Evolutionary conservation across 108 stramenopile species (phyloP), one percentile per base, ranked within the genome.

Genomic region (Skeletonema grethae): DNA sequence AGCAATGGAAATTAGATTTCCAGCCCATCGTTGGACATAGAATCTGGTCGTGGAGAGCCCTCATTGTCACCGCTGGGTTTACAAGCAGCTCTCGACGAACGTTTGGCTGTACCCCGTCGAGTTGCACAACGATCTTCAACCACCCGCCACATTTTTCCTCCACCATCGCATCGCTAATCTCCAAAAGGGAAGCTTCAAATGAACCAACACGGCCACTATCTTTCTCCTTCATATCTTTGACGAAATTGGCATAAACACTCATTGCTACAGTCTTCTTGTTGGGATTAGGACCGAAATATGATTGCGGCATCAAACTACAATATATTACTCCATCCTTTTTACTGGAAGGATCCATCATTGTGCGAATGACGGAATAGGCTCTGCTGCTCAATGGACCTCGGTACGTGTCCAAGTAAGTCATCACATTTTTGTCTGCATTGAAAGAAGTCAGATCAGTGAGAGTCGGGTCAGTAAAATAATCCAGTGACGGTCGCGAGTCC

Each of bases 21-120:
- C 69, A 70, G 2, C 69, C 69, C 38, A 70, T 39, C 7, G 28
- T n/a, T 29, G 69, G 69, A 29, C 69, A 70, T 8, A 70, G 28
- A 8, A 70, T 60, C 9, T 70, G 69, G 15, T 70, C 22, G 7
- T 70, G 69, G 1, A 70, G 34, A 31, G 22, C 34, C 18, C 61
- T 60, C 67, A 69, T 59, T 20, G 67, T 61, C 24, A 69, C 29
- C 0, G 60, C 67, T 39, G 67, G 67, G 7, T 10, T 38, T 5
- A 69, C 67, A 16, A 69, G 16, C 0, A 69, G 16, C 7, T 69
- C 67, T 2, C 67, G 60, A 22, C 60, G 13, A 41, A 62, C 36
- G 5, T n/a, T 7, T 6, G 67, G 69, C 0, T 15, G 13, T 2
- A 63, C 9, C 8, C 69, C 60, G 18, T 70, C 69, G 4, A 70